Percentiles rank a stretch among this genome's conserved stretches.
Conservation (phyloP, 768 basidiomycete species). For the Amanita pseudoporphyria region DNA sequence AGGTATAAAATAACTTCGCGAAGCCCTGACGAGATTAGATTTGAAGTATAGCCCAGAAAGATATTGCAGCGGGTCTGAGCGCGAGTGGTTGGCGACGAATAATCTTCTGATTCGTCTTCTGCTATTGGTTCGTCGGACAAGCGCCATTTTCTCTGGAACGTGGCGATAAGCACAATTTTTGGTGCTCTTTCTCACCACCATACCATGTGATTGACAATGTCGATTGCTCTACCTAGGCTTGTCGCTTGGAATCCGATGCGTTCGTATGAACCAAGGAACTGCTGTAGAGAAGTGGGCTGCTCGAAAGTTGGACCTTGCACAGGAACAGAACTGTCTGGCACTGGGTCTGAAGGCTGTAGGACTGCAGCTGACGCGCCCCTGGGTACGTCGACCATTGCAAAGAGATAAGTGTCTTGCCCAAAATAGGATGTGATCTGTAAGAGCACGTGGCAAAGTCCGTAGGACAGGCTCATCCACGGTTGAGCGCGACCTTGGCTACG, state of each 20-base stretch:
- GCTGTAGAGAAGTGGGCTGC: constrained; percentile 48
- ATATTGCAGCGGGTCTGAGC: constrained; percentile 72
- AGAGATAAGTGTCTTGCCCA: background rate
- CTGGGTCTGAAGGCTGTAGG: constrained; percentile 62
- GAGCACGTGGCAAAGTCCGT: constrained; percentile 2
- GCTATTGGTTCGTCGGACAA: constrained; percentile 75
- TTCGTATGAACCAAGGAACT: constrained; percentile 71
- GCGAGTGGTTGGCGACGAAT: constrained; percentile 46
- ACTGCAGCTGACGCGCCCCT: constrained; percentile 63
- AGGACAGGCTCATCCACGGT: background rate
- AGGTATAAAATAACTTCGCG: constrained; percentile 89
- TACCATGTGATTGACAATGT: constrained; percentile 93
- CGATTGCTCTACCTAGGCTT: constrained; percentile 78
- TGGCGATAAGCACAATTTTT: background rate
- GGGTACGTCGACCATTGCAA: constrained; percentile 28
- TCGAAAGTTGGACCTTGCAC: constrained; percentile 89
- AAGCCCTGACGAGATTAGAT: constrained; percentile 94
- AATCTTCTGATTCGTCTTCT: constrained; percentile 64
- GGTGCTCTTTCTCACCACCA: background rate
- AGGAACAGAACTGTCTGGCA: constrained; percentile 53
- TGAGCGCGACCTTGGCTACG: background rate
- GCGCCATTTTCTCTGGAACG: constrained; percentile 70
- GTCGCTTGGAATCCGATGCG: constrained; percentile 98
- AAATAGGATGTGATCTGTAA: background rate
- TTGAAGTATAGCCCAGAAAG: constrained; percentile 97